Percentiles rank a stretch among this genome's conserved stretches.
Evolutionary conservation across 306 rosid species (phyloP).

Genomic region (Castanospermum australe): DNA sequence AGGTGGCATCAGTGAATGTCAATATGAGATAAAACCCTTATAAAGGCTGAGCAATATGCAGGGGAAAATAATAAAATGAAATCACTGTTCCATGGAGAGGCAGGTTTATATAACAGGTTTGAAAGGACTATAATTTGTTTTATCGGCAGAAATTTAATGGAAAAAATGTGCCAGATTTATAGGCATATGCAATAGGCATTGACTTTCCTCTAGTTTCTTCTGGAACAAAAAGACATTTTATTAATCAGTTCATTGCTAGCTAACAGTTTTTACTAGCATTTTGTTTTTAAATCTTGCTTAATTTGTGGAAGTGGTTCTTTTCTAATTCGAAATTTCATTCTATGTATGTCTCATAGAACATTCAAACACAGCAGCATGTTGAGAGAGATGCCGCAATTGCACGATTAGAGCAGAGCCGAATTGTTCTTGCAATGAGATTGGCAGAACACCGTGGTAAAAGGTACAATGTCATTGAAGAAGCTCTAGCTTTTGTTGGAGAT

Average conservation of each 20-base stretch:
- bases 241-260: not conserved
- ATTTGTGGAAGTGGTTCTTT: not conserved
- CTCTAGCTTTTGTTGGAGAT: slow-evolving; percentile 81
- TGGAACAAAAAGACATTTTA: not conserved
- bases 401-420: slow-evolving; percentile 80
- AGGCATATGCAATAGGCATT: not conserved
- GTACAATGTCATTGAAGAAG: slow-evolving; percentile 86
- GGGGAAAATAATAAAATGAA: not conserved
- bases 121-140: not conserved
- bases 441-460: slow-evolving; percentile 82
- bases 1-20: not conserved
- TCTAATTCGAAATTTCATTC: not conserved
- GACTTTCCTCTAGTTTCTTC: not conserved
- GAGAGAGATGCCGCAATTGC: slow-evolving; percentile 91
- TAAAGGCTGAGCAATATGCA: slow-evolving; percentile 1
- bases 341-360: slow-evolving; percentile 49
- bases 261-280: not conserved
- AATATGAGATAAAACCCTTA: not conserved
- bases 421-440: slow-evolving; percentile 78
- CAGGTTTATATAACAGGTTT: not conserved
- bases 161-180: not conserved
- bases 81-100: not conserved
- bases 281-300: not conserved
- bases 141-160: not conserved
- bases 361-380: slow-evolving; percentile 77